Evolutionary conservation across 73 alveolate species (phyloP), one percentile per base, ranked within the genome.

Genomic region (Stentor roeselii): DNA sequence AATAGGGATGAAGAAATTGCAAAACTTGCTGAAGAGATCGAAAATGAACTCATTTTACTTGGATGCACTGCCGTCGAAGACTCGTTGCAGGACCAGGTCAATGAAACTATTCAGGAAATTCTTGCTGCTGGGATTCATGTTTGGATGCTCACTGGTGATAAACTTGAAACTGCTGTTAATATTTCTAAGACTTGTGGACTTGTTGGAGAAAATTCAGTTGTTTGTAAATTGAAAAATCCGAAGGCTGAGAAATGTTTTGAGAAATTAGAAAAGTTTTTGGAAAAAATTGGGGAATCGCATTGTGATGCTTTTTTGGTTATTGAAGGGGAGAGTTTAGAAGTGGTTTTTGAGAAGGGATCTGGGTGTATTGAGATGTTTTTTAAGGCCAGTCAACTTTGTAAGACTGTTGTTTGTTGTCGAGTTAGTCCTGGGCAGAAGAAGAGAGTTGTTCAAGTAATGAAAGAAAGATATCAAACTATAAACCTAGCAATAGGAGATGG

Each of bases 1-100:
- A 85, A 91, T 59, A 90, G 85, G 41, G 95, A 94, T 39, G 90
- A 87, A 82, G 78, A 82, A 75, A 90, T 96, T 30, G 96, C 91
- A 27, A 90, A 82, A 83, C 85, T 97, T 21, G 92, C 92, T 50
- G 98, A 97, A 39, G 89, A 87, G 59, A 85, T 94, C 50, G 99
- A 97, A 89, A 90, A 87, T 34, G 96, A 95, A 36, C 82, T 97
- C 3, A 91, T 95, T 42, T 84, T 96, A 50, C 80, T 97, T 15
- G 99, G 99, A 37, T 96, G 98, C 6, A 97, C 99, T 3, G 98
- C 97, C 11, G 99, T 97, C 4, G 99, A 97, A 92, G 99, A 97
- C 84, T 91, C 94, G 84, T 88, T 97, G 59, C 94, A 97, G 92
- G 98, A 94, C 61, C 75, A 92, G 75, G 99, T 97, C n/a, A 99